phyloP scores from a whole-genome alignment of 1,284 basidiomycete species.

The Entoloma clypeatum region DNA sequence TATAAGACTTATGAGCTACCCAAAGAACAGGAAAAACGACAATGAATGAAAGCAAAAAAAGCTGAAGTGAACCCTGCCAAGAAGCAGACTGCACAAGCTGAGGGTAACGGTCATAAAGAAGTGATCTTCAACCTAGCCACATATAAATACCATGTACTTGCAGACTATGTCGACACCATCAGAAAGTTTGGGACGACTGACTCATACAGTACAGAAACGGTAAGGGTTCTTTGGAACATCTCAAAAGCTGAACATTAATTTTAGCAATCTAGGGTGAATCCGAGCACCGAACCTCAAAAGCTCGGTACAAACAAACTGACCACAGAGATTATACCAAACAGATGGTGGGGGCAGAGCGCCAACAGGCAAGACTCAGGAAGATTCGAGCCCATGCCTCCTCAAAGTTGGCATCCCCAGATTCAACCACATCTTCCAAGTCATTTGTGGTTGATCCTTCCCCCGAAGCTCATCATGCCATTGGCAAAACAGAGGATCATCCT shows the following conservation, averaged over 20 bases:
- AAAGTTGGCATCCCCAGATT: too few relatives aligned
- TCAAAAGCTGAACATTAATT: too few relatives aligned
- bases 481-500: not conserved
- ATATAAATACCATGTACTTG: not conserved
- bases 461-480: not conserved
- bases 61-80: not conserved
- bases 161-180: conserved; percentile 1
- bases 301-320: not conserved
- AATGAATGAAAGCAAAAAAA: not conserved
- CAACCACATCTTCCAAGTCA: too few relatives aligned
- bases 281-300: not conserved
- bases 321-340: not conserved
- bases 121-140: not conserved
- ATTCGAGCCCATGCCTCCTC: not conserved
- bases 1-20: not conserved
- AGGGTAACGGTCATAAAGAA: too few relatives aligned
- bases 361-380: not conserved
- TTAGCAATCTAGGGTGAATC: too few relatives aligned
- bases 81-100: not conserved
- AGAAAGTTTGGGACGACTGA: not conserved
- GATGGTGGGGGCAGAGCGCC: not conserved
- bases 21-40: not conserved
- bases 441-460: not conserved
- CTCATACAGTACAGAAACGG: not conserved
- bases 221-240: not conserved